Conservation (phyloP, 805 yeast species). For the Cyberlindnera maritima region DNA sequence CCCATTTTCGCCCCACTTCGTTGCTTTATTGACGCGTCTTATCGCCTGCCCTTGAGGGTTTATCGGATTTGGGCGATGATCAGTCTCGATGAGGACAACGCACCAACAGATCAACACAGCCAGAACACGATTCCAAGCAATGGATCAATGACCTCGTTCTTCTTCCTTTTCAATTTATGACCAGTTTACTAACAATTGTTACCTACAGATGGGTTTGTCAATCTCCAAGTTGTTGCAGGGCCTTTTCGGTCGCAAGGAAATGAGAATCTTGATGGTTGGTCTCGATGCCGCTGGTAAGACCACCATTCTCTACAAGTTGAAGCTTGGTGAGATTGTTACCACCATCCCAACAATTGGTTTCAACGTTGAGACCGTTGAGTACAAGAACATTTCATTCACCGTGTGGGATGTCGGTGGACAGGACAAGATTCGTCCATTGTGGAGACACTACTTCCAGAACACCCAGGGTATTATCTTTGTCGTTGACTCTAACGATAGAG, state of each 20-base stretch:
- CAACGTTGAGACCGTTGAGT: conserved; percentile 96
- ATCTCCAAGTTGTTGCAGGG: conserved; percentile 91
- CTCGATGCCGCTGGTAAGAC: conserved; percentile 98
- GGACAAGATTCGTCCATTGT: conserved; percentile 96
- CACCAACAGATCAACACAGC: not conserved
- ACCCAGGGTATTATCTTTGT: conserved; percentile 98
- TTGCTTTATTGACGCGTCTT: conserved; percentile 4
- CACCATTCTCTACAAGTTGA: conserved; percentile 91
- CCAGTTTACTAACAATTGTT: conserved; percentile 5
- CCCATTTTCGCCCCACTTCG: not conserved
- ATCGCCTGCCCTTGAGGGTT: conserved; percentile 3
- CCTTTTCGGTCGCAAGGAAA: conserved; percentile 96
- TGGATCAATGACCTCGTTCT: not conserved
- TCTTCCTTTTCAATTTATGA: not conserved
- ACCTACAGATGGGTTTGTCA: conserved; percentile 79
- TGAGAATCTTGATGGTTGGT: conserved; percentile 98
- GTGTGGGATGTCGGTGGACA: conserved; percentile 99
- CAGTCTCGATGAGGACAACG: not conserved
- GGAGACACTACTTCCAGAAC: conserved; percentile 99
- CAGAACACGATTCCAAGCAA: not conserved
- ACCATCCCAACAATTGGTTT: conserved; percentile 97
- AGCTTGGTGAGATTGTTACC: conserved; percentile 93
- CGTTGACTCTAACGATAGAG: conserved; percentile 97
- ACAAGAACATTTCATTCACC: conserved; percentile 93
- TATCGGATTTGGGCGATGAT: not conserved